Evolutionary conservation across 2,329 filamentous ascomycete genomes (phyloP), one percentile per base, ranked within the genome.

Genomic region (Fusarium pseudocircinatum): DNA sequence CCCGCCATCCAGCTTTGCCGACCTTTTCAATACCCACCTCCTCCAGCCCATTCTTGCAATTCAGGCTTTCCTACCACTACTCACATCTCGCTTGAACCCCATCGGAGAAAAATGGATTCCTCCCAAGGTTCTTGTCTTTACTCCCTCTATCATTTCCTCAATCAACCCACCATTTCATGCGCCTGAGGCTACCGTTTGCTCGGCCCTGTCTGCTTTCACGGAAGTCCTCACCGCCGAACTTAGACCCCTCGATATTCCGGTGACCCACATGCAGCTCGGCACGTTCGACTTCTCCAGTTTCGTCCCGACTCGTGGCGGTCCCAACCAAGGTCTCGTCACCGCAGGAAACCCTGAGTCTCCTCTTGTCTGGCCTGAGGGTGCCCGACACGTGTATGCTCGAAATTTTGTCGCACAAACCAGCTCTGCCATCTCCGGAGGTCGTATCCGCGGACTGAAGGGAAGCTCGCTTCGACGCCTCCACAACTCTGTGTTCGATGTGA

Each of bases 1-100:
- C 67, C 91, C 94, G 12, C 91, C 94, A 1, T 93, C 94, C 36
- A 92, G 90, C 77, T 96, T 97, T 85, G 94, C 94, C 72, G 94
- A 98, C 79, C 92, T 95, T 39, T 91, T 98, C 81, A 97, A 98
- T 82, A 96, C 94, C 22, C 95, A 97, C 78, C 89, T 99, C 18
- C 88, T 98, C 61, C 93, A 95, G 64, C 96, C 96, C 3, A 94
- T 98, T 74, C 89, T 97, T 59, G 95, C 93, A 10, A 92, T 95
- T 43, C 95, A 98, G 83, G 89, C 94, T 60, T 96, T 98, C 84
- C 87, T 98, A n/a, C 93, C 93, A 1, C 89, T 95, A 36, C 87
- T 95, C 59, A 93, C 89, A 7, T 86, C 87, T 16, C 87, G 90
- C 60, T 87, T 92, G 60, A 86, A 83, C 79, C 87, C 84, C 56